Base-by-base conservation (phyloP, 1,284 basidiomycete species). In the Omphalotus olearius region DNA sequence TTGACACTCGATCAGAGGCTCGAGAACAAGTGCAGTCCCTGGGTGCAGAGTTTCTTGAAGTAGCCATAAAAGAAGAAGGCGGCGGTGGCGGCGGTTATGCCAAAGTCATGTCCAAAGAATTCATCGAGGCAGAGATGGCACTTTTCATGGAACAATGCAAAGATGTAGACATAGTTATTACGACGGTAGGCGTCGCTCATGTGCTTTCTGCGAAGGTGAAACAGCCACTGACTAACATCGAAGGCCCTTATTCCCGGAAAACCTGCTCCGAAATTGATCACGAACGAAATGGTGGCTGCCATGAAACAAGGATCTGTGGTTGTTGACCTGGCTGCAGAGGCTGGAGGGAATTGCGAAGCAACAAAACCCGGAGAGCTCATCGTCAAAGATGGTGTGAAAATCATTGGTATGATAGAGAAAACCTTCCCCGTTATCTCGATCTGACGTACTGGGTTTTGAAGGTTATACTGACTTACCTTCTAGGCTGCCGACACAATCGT, bases 281-380 rank as follows among this genome's bases (percentile, higher is more conserved):
- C 83, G 4, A 77, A 83, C 54, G 85, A 88, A 70, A 91, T 93
- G 84, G 78, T 93, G 11, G 77, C 82, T 49, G 86, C 83, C 17
- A 92, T 93, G 90, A 92, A 89, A 61, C 88, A 87, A 71, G 90
- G 90, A 23, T 91, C 89, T 2, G 82, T 93, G 37, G 81, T 93
- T 53, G 90, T 93, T 39, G 90, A 93, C 66, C 69, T 93, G 55
- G 91, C 91, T 40, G 83, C 88, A 23, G 91, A 93, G 69, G 78
- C 88, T 35, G 90, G 90, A 26, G 90, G 90, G 16, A 93, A 93
- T 59, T 92, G 90, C 62, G 86, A 83, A 60, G 82, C 82, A 14
- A 93, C 91, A 9, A 72, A 75, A 47, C 88, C 90, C 1, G 91
- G 91, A 35, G 76, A 91, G 61, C 71, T 89, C 33, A 63, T 73